A percentile compares a stretch with the other conserved stretches of the same genome.
Conservation (phyloP, 2,329 filamentous ascomycete genomes). For the Paraconiothyrium brasiliense region DNA sequence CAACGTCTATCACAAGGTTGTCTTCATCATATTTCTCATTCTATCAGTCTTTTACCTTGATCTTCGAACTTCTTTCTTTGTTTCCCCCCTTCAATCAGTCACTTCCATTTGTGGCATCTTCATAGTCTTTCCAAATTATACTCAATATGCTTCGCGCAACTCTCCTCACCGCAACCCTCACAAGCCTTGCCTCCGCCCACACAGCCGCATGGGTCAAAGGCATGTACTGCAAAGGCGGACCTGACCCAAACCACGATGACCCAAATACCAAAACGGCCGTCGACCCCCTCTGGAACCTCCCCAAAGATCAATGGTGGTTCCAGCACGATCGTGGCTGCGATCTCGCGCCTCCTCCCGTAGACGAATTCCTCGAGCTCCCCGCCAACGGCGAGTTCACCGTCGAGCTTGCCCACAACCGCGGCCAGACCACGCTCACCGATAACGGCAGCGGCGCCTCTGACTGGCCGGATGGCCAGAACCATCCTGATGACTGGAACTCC, state of each 20-base stretch:
- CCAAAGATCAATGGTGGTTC: conserved; percentile 61
- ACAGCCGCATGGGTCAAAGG: conserved; percentile 51
- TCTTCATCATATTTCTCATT: background rate
- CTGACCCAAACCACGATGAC: conserved; percentile 43
- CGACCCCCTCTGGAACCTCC: conserved; percentile 58
- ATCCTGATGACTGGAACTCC: conserved; percentile 58
- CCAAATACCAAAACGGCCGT: conserved; percentile 58
- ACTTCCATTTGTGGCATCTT: background rate
- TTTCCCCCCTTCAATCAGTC: no score
- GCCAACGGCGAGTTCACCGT: conserved; percentile 60
- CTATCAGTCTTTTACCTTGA: conserved; percentile 17
- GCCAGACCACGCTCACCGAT: conserved; percentile 59
- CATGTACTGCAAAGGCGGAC: conserved; percentile 53
- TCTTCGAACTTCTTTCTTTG: background rate
- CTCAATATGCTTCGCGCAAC: conserved; percentile 23
- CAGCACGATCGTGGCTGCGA: conserved; percentile 61
- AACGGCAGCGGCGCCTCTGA: conserved; percentile 49
- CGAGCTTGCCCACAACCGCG: conserved; percentile 62
- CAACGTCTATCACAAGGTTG: background rate
- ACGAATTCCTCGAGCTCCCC: conserved; percentile 57
- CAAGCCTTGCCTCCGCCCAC: conserved; percentile 42
- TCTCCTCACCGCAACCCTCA: conserved; percentile 22
- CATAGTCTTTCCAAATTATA: conserved; percentile 4
- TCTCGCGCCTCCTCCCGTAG: conserved; percentile 47
- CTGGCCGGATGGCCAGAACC: conserved; percentile 60